phyloP scores from a whole-genome alignment of 2,329 filamentous ascomycete species.

The Aspergillus persii region DNA sequence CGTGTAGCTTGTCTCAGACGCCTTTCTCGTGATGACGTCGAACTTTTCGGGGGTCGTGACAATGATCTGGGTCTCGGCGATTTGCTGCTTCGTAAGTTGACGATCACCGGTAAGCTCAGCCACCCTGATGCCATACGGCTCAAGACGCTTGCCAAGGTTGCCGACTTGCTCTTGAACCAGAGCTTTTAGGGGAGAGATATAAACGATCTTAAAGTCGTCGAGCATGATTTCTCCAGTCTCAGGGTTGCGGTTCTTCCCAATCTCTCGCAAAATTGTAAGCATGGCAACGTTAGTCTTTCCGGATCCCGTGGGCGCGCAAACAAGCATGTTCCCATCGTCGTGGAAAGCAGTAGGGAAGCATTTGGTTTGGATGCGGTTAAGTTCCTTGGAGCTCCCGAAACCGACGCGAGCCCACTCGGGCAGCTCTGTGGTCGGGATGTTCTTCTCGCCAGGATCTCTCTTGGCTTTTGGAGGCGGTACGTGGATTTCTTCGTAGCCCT shows the following conservation, averaged over 20 bases:
- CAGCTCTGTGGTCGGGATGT: slow-evolving; percentile 81
- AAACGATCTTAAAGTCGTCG: slow-evolving; percentile 97
- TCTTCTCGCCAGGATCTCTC: slow-evolving; percentile 72
- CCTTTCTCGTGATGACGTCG: slow-evolving; percentile 98
- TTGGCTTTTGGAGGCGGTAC: slow-evolving; percentile 90
- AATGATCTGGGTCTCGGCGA: slow-evolving; percentile 95
- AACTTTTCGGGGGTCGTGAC: slow-evolving; percentile 98
- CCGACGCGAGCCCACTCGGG: slow-evolving; percentile 88
- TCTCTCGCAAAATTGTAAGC: slow-evolving; percentile 92
- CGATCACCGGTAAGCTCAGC: slow-evolving; percentile 97
- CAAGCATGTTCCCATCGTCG: slow-evolving; percentile 94
- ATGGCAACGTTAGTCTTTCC: slow-evolving; percentile 99
- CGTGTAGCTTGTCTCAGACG: slow-evolving; percentile 93
- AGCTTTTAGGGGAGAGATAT: slow-evolving; percentile 93
- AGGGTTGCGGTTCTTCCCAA: slow-evolving; percentile 89
- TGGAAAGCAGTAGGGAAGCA: slow-evolving; percentile 89
- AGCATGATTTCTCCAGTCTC: slow-evolving; percentile 91
- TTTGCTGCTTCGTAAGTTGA: slow-evolving; percentile 97
- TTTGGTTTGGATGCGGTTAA: slow-evolving; percentile 94
- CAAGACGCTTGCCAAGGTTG: slow-evolving; percentile 89
- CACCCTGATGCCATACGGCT: slow-evolving; percentile 86
- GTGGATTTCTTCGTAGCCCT: slow-evolving; percentile 98
- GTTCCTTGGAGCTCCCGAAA: slow-evolving; percentile 79
- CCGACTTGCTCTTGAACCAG: slow-evolving; percentile 97
- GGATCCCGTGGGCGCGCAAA: slow-evolving; percentile 94